Conservation (phyloP, 2,329 filamentous ascomycete species). For the Sporothrix inflata region DNA sequence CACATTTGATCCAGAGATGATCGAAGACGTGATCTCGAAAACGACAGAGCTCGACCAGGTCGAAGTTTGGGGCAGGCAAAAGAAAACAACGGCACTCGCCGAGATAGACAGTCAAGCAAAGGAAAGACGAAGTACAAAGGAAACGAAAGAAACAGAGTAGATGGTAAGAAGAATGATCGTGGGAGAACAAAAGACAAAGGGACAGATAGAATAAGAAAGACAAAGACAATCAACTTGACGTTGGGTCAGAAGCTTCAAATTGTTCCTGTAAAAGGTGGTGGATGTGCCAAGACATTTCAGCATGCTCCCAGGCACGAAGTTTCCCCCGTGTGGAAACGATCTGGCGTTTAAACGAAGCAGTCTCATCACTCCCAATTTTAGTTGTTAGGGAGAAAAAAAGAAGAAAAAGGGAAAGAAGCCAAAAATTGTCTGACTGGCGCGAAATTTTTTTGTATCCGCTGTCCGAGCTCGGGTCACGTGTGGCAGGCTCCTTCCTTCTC, state of each 20-base stretch:
- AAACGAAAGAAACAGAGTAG: no score
- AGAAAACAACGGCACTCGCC: background rate
- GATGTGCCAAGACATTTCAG: conserved; percentile 67
- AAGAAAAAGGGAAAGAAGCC: conserved; percentile 35
- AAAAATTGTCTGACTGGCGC: conserved; percentile 20
- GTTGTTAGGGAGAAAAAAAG: conserved; percentile 64
- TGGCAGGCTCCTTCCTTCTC: background rate
- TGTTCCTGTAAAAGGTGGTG: conserved; percentile 65
- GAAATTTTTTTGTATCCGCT: background rate
- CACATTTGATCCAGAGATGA: background rate
- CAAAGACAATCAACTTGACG: conserved; percentile 36
- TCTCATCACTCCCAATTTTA: conserved; percentile 79
- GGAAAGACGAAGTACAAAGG: background rate
- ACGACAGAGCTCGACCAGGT: background rate
- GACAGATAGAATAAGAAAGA: background rate
- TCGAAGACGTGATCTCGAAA: background rate
- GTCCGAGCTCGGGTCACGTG: conserved; percentile 21
- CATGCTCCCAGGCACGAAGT: conserved; percentile 55
- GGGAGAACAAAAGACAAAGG: background rate
- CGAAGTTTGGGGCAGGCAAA: background rate
- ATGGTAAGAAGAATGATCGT: background rate
- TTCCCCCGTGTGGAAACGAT: conserved; percentile 51
- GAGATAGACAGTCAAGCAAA: background rate
- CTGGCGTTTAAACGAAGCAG: conserved; percentile 56
- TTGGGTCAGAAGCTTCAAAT: conserved; percentile 68